A percentile compares a stretch with the other conserved stretches of the same genome.
Evolutionary conservation across 257 asterid species (phyloP).

Genomic region (Paulownia fortunei): DNA sequence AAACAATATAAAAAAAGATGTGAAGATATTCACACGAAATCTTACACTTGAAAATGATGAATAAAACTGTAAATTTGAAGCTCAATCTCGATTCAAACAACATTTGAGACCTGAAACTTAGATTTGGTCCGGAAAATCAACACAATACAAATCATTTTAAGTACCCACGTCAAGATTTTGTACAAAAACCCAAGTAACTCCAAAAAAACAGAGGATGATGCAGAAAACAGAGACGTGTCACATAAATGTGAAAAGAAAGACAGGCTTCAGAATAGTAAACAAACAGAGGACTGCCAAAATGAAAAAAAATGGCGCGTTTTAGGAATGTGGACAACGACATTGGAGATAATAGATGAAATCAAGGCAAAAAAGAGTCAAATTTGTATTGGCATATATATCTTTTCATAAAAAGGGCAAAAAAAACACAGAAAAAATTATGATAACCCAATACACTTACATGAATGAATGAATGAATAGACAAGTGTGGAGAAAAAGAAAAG

Average conservation of each 20-base stretch:
- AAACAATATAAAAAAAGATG: background rate
- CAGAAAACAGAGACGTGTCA: slow-evolving; percentile 10
- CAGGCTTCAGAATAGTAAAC: background rate
- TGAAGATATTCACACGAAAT: background rate
- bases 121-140: background rate
- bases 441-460: slow-evolving; percentile 42
- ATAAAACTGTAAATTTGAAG: background rate
- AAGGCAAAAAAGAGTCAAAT: slow-evolving; percentile 13
- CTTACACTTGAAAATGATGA: background rate
- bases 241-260: slow-evolving; percentile 13
- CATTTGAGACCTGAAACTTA: background rate
- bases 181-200: no score
- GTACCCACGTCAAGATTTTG: background rate
- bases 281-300: background rate
- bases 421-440: slow-evolving; percentile 15
- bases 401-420: background rate
- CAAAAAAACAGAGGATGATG: background rate
- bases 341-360: slow-evolving; percentile 26
- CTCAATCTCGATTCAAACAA: background rate
- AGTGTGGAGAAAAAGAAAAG: background rate
- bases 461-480: slow-evolving; percentile 27
- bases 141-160: background rate
- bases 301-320: background rate
- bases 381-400: background rate
- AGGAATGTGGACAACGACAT: slow-evolving; percentile 40